phyloP scores from a whole-genome alignment of 2,329 filamentous ascomycete species.

The Fusarium udum region DNA sequence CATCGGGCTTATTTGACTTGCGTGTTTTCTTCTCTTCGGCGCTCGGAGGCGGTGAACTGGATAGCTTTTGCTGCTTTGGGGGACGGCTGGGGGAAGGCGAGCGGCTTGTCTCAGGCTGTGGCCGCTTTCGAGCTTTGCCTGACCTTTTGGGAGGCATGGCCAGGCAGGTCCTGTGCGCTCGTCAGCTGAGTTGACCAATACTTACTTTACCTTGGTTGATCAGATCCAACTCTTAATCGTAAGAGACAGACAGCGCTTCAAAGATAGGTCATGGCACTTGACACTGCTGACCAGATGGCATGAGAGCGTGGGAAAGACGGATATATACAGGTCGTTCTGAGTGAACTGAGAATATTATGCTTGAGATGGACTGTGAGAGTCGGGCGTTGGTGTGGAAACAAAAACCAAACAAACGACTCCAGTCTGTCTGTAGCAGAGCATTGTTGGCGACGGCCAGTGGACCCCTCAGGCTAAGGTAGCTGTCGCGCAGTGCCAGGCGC shows the following conservation, averaged over 20 bases:
- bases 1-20: background rate
- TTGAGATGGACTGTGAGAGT: background rate
- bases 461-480: background rate
- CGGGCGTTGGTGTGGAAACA: background rate
- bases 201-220: background rate
- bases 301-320: too few relatives aligned
- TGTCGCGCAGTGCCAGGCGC: background rate
- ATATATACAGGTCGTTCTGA: background rate
- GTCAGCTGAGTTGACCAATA: background rate
- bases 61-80: background rate
- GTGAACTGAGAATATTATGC: background rate
- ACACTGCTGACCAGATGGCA: background rate
- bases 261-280: too few relatives aligned
- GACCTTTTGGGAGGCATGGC: background rate
- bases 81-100: background rate
- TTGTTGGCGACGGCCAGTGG: background rate
- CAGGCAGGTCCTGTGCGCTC: background rate
- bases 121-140: background rate
- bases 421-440: background rate
- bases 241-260: background rate
- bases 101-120: background rate
- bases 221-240: too few relatives aligned
- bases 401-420: background rate
- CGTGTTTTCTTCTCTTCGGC: background rate
- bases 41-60: background rate